Conservation (phyloP, 176 grass and related monocot species). For the Miscanthus lutarioriparius region DNA sequence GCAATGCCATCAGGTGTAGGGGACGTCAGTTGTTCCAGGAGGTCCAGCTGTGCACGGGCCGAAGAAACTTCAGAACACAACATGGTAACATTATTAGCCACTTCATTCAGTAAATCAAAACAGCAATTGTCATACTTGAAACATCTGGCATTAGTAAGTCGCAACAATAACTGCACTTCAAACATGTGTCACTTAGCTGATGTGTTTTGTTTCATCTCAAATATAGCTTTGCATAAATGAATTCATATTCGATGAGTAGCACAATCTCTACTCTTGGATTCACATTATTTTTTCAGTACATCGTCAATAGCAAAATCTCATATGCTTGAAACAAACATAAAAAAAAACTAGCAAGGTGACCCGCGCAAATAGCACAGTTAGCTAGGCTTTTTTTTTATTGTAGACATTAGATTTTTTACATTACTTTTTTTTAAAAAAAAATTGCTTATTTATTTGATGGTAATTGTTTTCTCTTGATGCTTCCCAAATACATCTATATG, state of each 20-base stretch:
- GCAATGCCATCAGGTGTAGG: slow-evolving; percentile 30
- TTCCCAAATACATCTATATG: too few relatives aligned
- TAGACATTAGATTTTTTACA: too few relatives aligned
- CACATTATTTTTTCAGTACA: background rate
- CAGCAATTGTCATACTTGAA: background rate
- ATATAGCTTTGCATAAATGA: background rate
- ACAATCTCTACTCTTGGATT: background rate
- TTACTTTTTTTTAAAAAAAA: too few relatives aligned
- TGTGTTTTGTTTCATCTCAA: background rate
- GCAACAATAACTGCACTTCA: background rate
- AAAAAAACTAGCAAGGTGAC: too few relatives aligned
- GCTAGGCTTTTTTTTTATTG: too few relatives aligned
- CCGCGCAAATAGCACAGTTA: too few relatives aligned
- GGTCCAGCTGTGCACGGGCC: slow-evolving; percentile 67
- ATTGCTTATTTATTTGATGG: too few relatives aligned
- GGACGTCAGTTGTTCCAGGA: slow-evolving; percentile 86
- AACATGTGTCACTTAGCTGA: background rate
- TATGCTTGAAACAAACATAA: too few relatives aligned
- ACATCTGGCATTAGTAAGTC: background rate
- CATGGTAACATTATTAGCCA: slow-evolving; percentile 20
- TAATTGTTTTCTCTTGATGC: too few relatives aligned
- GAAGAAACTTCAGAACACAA: slow-evolving; percentile 61
- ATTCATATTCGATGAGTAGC: background rate
- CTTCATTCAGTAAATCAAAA: background rate
- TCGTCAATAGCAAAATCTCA: background rate